Conservation (phyloP, 768 basidiomycete species). For the Tulasnella sp. region DNA sequence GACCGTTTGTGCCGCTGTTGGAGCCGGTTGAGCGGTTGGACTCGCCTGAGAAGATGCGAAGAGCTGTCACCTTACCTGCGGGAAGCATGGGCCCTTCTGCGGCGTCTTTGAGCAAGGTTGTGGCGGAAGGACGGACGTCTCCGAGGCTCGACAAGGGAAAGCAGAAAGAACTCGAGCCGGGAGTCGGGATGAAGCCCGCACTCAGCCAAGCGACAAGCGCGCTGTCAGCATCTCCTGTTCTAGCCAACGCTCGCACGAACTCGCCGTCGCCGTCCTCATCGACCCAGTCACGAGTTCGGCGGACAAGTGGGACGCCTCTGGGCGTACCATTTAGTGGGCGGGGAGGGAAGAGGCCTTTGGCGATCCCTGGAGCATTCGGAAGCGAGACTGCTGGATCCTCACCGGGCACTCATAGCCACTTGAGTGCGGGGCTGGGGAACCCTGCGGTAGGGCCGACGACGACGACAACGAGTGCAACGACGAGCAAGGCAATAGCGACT, state of each 20-base stretch:
- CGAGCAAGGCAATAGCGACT: not conserved
- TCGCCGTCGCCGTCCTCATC: not conserved
- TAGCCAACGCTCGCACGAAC: not conserved
- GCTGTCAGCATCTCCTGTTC: not conserved
- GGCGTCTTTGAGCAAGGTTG: not conserved
- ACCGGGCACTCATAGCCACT: too few relatives aligned
- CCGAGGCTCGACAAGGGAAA: not conserved
- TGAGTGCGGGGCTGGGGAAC: too few relatives aligned
- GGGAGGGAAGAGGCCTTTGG: too few relatives aligned
- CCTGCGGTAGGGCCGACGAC: too few relatives aligned
- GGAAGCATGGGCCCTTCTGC: too few relatives aligned
- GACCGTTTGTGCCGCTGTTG: conserved; percentile 7
- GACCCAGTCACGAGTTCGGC: not conserved
- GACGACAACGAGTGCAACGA: too few relatives aligned
- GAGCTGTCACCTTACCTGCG: too few relatives aligned
- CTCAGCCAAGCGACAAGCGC: not conserved
- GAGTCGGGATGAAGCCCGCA: too few relatives aligned
- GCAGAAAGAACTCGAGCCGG: conserved; percentile 1
- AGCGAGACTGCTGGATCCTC: too few relatives aligned
- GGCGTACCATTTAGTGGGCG: conserved; percentile 2
- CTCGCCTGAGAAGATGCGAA: too few relatives aligned
- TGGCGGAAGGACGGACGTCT: not conserved
- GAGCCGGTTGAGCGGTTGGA: conserved; percentile 5
- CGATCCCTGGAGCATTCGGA: too few relatives aligned
- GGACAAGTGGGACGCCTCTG: not conserved